A percentile compares a stretch with the other conserved stretches of the same genome.
phyloP scores from a whole-genome alignment of 164 flowering plant genomes.

The Stephania cephalantha region DNA sequence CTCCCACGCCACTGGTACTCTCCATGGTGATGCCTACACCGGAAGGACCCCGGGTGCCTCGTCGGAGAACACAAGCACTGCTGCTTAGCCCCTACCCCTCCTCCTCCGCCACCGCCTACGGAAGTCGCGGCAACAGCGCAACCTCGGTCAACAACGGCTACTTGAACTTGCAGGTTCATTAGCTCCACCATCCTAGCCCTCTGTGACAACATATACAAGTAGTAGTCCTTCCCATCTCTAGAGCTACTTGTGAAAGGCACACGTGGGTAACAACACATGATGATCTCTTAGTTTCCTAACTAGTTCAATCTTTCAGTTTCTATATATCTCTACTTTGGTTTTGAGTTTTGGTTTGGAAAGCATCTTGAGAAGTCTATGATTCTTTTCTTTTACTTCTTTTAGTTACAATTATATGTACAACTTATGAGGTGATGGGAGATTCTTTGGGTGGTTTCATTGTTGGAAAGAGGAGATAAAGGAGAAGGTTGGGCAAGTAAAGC shows the following conservation, averaged over 20 bases:
- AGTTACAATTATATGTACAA: background rate
- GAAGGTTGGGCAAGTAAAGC: background rate
- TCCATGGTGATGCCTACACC: slow-evolving; percentile 42
- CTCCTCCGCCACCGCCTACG: background rate
- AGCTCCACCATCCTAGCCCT: background rate
- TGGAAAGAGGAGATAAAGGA: background rate
- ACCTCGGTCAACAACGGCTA: background rate
- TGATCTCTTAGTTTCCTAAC: background rate
- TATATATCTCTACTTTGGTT: background rate
- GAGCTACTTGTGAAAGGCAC: background rate
- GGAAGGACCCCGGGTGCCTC: slow-evolving; percentile 53
- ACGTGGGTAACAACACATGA: background rate
- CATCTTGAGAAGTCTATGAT: background rate
- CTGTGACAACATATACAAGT: background rate
- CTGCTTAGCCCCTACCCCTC: slow-evolving; percentile 11
- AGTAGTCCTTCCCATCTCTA: background rate
- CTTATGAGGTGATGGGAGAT: background rate
- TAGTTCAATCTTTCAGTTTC: too few relatives aligned
- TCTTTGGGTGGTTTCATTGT: slow-evolving; percentile 1
- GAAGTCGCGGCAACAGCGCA: background rate
- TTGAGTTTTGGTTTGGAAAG: background rate
- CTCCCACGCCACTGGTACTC: slow-evolving; percentile 17
- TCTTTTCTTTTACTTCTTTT: background rate
- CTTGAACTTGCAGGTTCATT: background rate
- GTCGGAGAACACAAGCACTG: slow-evolving; percentile 59